These are phyloP conservation scores for Chlamydomonas asymmetrica DNA, from an alignment of 139 green algal genomes.

Conservation along the genomic window DNA sequence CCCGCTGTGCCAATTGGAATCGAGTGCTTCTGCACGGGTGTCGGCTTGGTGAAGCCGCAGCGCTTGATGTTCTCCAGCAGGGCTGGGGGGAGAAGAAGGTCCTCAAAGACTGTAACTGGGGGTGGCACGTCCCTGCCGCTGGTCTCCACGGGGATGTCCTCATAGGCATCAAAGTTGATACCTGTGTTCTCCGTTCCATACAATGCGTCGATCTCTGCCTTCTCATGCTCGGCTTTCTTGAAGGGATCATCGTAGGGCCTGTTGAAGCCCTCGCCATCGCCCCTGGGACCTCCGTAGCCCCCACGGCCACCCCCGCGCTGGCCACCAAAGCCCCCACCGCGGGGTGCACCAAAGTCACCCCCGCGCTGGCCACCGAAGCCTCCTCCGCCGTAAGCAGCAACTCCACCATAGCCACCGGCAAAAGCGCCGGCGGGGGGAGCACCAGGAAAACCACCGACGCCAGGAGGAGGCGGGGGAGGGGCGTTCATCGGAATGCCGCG, in stretches of 20 bases:
- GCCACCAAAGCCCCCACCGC: slow-evolving; percentile 19
- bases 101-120: slow-evolving; percentile 84
- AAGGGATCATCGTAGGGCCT: slow-evolving; percentile 52
- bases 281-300: background rate
- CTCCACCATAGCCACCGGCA: slow-evolving; percentile 31
- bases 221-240: slow-evolving; percentile 51
- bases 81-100: slow-evolving; percentile 74
- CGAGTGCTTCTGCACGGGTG: slow-evolving; percentile 94
- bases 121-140: slow-evolving; percentile 81
- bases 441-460: background rate
- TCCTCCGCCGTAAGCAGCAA: slow-evolving; percentile 35
- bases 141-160: slow-evolving; percentile 97
- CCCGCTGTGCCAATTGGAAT: slow-evolving; percentile 93
- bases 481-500: slow-evolving; percentile 40
- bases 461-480: slow-evolving; percentile 33
- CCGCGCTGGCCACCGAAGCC: slow-evolving; percentile 34
- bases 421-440: slow-evolving; percentile 16
- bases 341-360: slow-evolving; percentile 25
- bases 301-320: slow-evolving; percentile 23
- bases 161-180: slow-evolving; percentile 98
- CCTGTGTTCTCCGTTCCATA: slow-evolving; percentile 87
- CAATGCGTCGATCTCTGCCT: slow-evolving; percentile 60
- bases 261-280: slow-evolving; percentile 19
- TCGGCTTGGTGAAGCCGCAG: slow-evolving; percentile 98
- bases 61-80: slow-evolving; percentile 89